phyloP scores from a whole-genome alignment of 1,139 yeast genomes.

The Diutina siamensis region DNA sequence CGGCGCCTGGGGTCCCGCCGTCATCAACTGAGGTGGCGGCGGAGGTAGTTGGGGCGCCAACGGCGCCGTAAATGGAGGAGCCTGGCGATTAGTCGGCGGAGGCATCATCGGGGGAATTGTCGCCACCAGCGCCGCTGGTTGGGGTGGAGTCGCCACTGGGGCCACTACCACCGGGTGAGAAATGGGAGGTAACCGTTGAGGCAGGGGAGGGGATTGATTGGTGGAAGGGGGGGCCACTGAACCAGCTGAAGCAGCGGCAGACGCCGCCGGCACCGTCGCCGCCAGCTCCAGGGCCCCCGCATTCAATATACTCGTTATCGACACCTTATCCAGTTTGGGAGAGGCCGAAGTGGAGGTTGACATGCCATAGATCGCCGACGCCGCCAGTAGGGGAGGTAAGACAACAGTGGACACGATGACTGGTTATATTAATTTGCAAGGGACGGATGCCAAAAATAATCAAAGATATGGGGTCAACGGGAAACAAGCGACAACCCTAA shows the following conservation, averaged over 20 bases:
- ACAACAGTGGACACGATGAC: slow-evolving; percentile 2
- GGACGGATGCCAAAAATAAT: not conserved
- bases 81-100: not conserved
- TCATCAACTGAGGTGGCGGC: not conserved
- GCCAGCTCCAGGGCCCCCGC: slow-evolving; percentile 1
- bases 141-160: too few relatives aligned
- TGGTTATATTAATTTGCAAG: not conserved
- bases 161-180: too few relatives aligned
- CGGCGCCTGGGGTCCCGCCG: not conserved
- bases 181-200: not conserved
- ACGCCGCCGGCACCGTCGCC: not conserved
- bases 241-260: not conserved
- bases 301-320: not conserved
- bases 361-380: slow-evolving; percentile 5
- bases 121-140: too few relatives aligned
- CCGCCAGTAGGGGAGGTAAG: slow-evolving; percentile 1
- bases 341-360: slow-evolving; percentile 4
- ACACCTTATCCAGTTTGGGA: slow-evolving; percentile 4
- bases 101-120: not conserved
- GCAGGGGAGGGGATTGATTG: too few relatives aligned
- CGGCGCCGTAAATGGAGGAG: not conserved
- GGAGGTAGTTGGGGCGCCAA: not conserved
- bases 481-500: too few relatives aligned
- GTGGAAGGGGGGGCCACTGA: too few relatives aligned
- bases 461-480: too few relatives aligned